phyloP scores from a whole-genome alignment of 352 stramenopile species.

The Phytopythium chamaehyphon region DNA sequence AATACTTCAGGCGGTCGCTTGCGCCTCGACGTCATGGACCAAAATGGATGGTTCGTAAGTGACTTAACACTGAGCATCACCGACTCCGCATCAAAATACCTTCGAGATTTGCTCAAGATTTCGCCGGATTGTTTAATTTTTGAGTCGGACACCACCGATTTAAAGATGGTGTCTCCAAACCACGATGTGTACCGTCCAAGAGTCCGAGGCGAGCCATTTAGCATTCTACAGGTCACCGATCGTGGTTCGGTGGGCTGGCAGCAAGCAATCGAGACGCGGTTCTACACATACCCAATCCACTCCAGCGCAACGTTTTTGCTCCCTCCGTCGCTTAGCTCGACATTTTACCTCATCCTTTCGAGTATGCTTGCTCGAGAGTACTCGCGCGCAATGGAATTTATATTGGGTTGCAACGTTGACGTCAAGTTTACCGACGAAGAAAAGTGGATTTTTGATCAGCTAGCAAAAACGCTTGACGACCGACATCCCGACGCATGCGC shows the following conservation, averaged over 20 bases:
- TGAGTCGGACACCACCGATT: slow-evolving; percentile 73
- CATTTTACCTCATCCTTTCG: slow-evolving; percentile 97
- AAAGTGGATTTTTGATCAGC: slow-evolving; percentile 96
- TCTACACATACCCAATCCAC: slow-evolving; percentile 98
- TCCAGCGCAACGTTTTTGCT: slow-evolving; percentile 94
- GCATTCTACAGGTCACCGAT: slow-evolving; percentile 70
- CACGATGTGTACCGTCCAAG: slow-evolving; percentile 78
- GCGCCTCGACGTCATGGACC: slow-evolving; percentile 68
- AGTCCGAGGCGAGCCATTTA: slow-evolving; percentile 77
- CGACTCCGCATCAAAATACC: slow-evolving; percentile 37
- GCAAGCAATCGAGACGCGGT: slow-evolving; percentile 89
- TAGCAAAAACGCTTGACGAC: slow-evolving; percentile 94
- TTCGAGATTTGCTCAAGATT: slow-evolving; percentile 42
- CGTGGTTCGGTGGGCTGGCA: slow-evolving; percentile 79
- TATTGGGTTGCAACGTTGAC: slow-evolving; percentile 95
- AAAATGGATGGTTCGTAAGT: slow-evolving; percentile 83
- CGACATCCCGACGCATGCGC: slow-evolving; percentile 94
- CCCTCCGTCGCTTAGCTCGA: slow-evolving; percentile 94
- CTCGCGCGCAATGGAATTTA: slow-evolving; percentile 93
- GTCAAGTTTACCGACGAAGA: slow-evolving; percentile 95
- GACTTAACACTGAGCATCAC: slow-evolving; percentile 43
- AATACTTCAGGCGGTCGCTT: slow-evolving; percentile 33
- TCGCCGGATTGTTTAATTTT: slow-evolving; percentile 65
- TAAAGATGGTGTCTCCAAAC: slow-evolving; percentile 77
- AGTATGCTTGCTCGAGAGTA: slow-evolving; percentile 96